Evolutionary conservation across 1,284 basidiomycete species (phyloP), one percentile per base, ranked within the genome.

Genomic region (Fomitopsis pinicola): DNA sequence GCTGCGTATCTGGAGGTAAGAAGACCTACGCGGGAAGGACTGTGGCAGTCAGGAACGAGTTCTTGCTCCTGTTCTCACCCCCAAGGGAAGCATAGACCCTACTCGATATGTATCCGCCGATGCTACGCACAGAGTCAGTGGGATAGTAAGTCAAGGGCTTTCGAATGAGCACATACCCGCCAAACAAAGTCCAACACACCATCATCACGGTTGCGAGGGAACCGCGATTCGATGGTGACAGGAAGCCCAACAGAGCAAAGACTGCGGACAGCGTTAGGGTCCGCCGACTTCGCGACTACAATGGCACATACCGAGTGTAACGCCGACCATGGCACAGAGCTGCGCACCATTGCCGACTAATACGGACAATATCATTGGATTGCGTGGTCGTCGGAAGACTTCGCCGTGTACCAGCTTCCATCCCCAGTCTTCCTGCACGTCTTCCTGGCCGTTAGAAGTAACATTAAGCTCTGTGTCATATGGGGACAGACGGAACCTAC

Each of bases 331-430:
- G 26, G 91, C 86, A 63, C 87, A 87, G 7, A 98, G 79, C 75
- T 99, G 97, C 46, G 89, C 82, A 22, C 97, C 97, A 67, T 95
- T 97, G 9, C 97, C 97, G 30, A 93, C 87, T 75, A 95, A 83
- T 52, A 97, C 85, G 2, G 94, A 89, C 6, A 99, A 79, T 12
- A 92, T 69, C 83, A 96, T 87, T 0, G 93, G 86, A 61, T 90
- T 83, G 54, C 79, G 76, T 0, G 97, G 97, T 4, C 91, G 80
- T 35, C 97, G 87, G 82, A 98, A 98, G 15, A 99, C 94, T 75
- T 99, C 97, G 35, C 94, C 95, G 69, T 98, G 95, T 10, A 98
- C 87, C 19, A 97, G 83, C 71, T 98, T 98, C 97, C 97, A 99
- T 4, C 97, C 97, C 82, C 92, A 98, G 70, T 99, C 97, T 76